Evolutionary conservation across 2,329 filamentous ascomycete genomes (phyloP), one percentile per base, ranked within the genome.

Genomic region (Lachnum nothofagi): DNA sequence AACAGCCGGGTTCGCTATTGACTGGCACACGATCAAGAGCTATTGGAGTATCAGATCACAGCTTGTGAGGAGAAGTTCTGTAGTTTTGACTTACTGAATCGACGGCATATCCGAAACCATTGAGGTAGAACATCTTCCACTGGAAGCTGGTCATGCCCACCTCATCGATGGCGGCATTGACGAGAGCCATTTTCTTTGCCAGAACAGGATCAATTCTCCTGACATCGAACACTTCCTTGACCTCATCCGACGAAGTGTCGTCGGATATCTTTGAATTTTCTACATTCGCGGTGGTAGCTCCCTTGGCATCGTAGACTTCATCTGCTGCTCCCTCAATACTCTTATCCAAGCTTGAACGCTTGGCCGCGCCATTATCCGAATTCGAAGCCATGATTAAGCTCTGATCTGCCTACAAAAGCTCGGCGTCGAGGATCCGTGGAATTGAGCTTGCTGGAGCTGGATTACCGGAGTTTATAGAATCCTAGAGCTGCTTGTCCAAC

Each of bases 81-180:
- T 17, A 6, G 41, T 6, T 14, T 16, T 16, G 31, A 60, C 51
- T 12, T 46, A 59, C 52, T 14, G 56, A 60, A 14, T 34, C 62
- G 9, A 60, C 58, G 20, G 58, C 67, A 53, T 70, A 76, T 47
- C 79, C 79, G 54, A 82, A 82, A 5, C 80, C 79, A 55, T 81
- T 82, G 40, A 83, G 69, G 56, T 76, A 75, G 64, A 82, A 82
- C 0, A 83, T 67, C 62, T 81, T 82, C 62, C 71, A 70, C n/a
- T 34, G 31, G 31, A 34, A 34, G n/a, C 31, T 16, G 8, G 31
- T 34, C 31, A 34, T 34, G 7, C 31, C 31, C 7, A 34, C n/a
- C 5, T 34, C 31, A 16, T 34, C 31, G 31, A 34, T 34, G n/a
- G 31, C 31, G 5, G 8, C n/a, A 16, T 34, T 34, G 7, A 34